Percentiles rank a stretch among this genome's conserved stretches.
phyloP scores from a whole-genome alignment of 2,329 filamentous ascomycete species.

The Blastomyces gilchristii region DNA sequence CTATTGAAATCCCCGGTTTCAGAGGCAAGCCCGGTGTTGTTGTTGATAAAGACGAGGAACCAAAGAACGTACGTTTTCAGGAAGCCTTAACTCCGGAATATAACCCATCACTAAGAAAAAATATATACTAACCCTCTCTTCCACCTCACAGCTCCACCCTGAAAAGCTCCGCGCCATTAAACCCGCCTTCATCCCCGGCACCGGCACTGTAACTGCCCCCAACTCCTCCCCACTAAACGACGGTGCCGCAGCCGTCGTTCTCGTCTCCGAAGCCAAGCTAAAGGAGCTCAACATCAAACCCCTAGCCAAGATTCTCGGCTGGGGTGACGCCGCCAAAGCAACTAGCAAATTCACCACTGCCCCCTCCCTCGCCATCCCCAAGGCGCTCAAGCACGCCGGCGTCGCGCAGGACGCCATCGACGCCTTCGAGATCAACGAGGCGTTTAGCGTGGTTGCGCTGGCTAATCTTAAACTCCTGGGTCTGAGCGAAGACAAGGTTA shows the following conservation, averaged over 20 bases:
- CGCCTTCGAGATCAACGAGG: slow-evolving; percentile 98
- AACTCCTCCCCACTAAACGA: slow-evolving; percentile 96
- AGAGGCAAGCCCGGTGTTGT: slow-evolving; percentile 78
- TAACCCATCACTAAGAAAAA: background rate
- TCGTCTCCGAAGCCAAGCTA: slow-evolving; percentile 88
- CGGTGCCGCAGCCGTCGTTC: slow-evolving; percentile 81
- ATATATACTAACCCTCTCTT: background rate
- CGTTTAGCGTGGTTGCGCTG: slow-evolving; percentile 90
- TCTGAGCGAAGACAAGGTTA: slow-evolving; percentile 75
- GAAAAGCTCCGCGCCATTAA: slow-evolving; percentile 78
- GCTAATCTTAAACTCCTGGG: slow-evolving; percentile 90
- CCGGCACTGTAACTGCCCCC: slow-evolving; percentile 83
- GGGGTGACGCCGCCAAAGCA: slow-evolving; percentile 86
- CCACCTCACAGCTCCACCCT: slow-evolving; percentile 49
- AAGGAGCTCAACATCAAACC: slow-evolving; percentile 87
- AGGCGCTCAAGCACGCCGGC: slow-evolving; percentile 90
- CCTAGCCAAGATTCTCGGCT: slow-evolving; percentile 91
- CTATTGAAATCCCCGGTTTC: slow-evolving; percentile 75
- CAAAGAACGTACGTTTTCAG: slow-evolving; percentile 63
- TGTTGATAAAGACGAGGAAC: slow-evolving; percentile 83
- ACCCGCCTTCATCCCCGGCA: slow-evolving; percentile 64
- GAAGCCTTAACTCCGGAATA: background rate
- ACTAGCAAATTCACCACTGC: slow-evolving; percentile 94
- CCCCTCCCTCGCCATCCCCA: slow-evolving; percentile 87
- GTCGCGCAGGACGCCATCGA: slow-evolving; percentile 69